Evolutionary conservation across 2,329 filamentous ascomycete genomes (phyloP), one percentile per base, ranked within the genome.

Genomic region (Mollisiaceae sp.): DNA sequence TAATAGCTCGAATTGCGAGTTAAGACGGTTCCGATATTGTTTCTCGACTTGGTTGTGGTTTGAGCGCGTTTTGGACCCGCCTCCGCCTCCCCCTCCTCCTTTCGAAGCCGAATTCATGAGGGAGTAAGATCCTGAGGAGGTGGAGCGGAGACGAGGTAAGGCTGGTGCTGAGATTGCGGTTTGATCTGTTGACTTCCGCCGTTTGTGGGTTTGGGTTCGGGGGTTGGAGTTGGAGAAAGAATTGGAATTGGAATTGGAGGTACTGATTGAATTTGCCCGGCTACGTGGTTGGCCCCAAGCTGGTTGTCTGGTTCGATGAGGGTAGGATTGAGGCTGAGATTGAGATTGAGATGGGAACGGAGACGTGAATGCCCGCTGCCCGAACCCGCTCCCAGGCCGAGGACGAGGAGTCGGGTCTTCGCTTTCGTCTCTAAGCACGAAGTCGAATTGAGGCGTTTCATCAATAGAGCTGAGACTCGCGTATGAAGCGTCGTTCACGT

Each of bases 21-120:
- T 68, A 24, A 68, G 55, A 1, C 67, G 64, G 36, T 64, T 68
- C 22, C 67, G 64, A 20, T 68, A 68, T 18, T 66, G 62, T 47
- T 68, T 68, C 50, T 68, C 67, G 41, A 68, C 63, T 35, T 63
- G 55, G 36, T 68, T 67, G 60, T 67, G 66, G 52, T 63, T 67
- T 2, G 22, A 32, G 8, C 24, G 4, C 14, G 50, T 54, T 32
- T 27, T 27, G 24, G 22, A 22, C 8, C 22, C 45, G 20, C 20
- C 45, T n/a, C n/a, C n/a, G n/a, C n/a, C n/a, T n/a, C n/a, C n/a
- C n/a, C n/a, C n/a, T n/a, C n/a, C n/a, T n/a, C n/a, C n/a, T n/a
- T n/a, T n/a, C n/a, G n/a, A n/a, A n/a, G n/a, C n/a, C n/a, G n/a
- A n/a, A n/a, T n/a, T n/a, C n/a, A n/a, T n/a, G n/a, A n/a, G n/a